Base-by-base conservation (phyloP, 768 basidiomycete genomes). In the Artomyces pyxidatus region DNA sequence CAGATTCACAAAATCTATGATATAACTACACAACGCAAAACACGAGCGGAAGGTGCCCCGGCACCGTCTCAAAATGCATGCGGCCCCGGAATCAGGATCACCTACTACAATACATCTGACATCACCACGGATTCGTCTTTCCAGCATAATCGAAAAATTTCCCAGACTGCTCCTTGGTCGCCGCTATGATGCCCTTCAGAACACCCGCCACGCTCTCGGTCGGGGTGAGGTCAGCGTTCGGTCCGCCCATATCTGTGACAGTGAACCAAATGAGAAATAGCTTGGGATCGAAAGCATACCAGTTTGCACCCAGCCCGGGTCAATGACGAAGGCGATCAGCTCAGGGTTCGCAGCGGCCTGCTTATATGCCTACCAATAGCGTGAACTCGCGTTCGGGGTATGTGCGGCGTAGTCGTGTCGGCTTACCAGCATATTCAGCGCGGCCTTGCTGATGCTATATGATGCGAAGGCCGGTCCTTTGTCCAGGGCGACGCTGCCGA, bases 271-370 rank as follows among this genome's bases (percentile, higher is more conserved):
- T 23, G 1, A 6, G 42, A 21, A 27, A 9, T 17, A 38, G 4
- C 6, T 4, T 38, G 51, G 57, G 51, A 28, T 5, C n/a, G 26
- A 37, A 6, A 10, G 42, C 42, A 12, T 41, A 67, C 69, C 63
- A 26, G 67, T 68, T 57, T 69, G 67, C 8, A 69, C 66, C 69
- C 70, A 70, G 21, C 68, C 69, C 4, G 70, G 69, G 39, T 66
- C 65, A 9, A 68, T 26, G 19, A 62, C 58, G 30, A 69, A 56
- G 1, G 58, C 54, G 6, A 65, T 66, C n/a, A 68, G 42, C 45
- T 69, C 63, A 0, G 64, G 62, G 25, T 61, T 58, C 40, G 62
- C 66, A 42, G 56, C 64, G 12, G 63, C 58, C 49, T 68, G 66
- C 56, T 71, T 71, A 45, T 65, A 65, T 16, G 65, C 66, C 67